Evolutionary conservation across 352 stramenopile species (phyloP), one percentile per base, ranked within the genome.

Genomic region (Phytophthora sp.): DNA sequence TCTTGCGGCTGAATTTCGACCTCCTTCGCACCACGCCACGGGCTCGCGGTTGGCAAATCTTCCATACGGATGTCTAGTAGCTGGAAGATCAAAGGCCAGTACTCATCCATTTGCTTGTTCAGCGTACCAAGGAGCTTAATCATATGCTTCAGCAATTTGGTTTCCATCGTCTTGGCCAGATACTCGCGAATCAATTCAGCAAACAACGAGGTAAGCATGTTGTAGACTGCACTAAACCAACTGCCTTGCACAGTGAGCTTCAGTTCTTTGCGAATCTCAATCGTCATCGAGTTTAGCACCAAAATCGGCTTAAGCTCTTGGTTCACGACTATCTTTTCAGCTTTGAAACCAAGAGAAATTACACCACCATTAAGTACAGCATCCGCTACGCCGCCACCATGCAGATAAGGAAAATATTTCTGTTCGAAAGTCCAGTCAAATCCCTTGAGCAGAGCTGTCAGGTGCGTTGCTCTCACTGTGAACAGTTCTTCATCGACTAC

Each of bases 391-490:
- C 87, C 87, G 7, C 84, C 84, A 4, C 87, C 87, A 33, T 95
- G 86, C n/a, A 91, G 58, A 50, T 94, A 95, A n/a, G 87, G 87
- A 41, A 95, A 95, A 36, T 84, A 86, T 54, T 92, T 94, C 42
- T 95, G 87, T 18, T 83, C 75, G 69, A 95, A 95, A 7, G 86
- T 95, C 87, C 87, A 95, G 46, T 95, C 59, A 39, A 95, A 91
- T 1, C 83, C 80, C 33, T 93, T 86, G n/a, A 95, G 82, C 9
- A 93, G 45, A 8, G 85, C 86, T 7, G 81, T 94, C 35, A 95
- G 58, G 36, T 93, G 80, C 0, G 84, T 91, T 0, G 87, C 87
- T 29, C 81, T 76, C 41, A 95, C 86, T 3, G 79, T 94, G 23
- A 95, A 84, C 3, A 95, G 49, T 58, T 94, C 84, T 65, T 95